Conservation (phyloP, 1,284 basidiomycete species). For the Malassezia slooffiae region DNA sequence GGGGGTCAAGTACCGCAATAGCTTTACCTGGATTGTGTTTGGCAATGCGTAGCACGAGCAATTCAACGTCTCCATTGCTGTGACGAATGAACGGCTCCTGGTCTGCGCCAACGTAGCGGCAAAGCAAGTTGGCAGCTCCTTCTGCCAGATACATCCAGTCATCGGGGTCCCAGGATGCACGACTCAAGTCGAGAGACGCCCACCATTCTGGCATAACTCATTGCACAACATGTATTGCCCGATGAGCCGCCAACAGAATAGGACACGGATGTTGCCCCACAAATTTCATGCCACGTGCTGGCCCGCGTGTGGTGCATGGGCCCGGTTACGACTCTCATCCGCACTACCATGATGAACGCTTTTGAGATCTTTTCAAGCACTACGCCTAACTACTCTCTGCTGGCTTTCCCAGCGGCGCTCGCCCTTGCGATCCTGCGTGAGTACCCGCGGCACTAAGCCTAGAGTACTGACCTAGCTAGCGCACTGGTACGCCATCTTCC, state of each 20-base stretch:
- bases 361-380: not conserved
- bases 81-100: not conserved
- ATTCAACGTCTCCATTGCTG: not conserved
- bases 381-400: conserved; percentile 4
- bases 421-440: not conserved
- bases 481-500: conserved; percentile 3
- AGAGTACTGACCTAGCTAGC: not conserved
- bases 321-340: no score
- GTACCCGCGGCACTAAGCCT: not conserved
- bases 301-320: no score
- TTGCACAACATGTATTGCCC: no score
- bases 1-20: not conserved
- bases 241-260: no score
- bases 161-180: not conserved
- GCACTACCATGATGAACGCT: no score
- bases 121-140: conserved; percentile 7
- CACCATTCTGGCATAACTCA: no score
- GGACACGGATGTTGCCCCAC: no score
- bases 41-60: conserved; percentile 3
- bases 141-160: conserved; percentile 11
- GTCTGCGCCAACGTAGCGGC: conserved; percentile 2
- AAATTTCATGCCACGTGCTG: no score
- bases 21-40: not conserved
- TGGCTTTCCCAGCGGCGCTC: not conserved
- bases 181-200: no score